Evolutionary conservation across 2,329 filamentous ascomycete genomes (phyloP).

Genomic region (Trichophyton equinum): DNA sequence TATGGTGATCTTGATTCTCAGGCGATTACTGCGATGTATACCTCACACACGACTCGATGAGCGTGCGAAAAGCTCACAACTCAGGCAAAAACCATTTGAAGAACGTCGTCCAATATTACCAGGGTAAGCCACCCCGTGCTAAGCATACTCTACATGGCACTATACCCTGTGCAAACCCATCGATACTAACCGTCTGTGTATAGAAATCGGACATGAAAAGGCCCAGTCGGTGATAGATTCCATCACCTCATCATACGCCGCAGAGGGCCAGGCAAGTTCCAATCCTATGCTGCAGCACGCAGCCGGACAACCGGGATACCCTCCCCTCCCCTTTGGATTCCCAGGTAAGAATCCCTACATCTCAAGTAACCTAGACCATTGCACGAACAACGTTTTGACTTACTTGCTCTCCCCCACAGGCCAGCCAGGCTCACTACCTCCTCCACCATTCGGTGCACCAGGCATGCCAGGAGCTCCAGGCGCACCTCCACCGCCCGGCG

Average conservation of each 20-base stretch:
- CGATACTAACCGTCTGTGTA: conserved; percentile 1
- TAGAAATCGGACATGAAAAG: conserved; percentile 96
- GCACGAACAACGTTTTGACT: neutral
- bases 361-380: neutral
- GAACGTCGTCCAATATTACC: conserved; percentile 97
- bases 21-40: conserved; percentile 99
- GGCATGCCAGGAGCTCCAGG: conserved; percentile 33
- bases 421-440: conserved; percentile 34
- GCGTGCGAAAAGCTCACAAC: conserved; percentile 97
- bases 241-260: conserved; percentile 90
- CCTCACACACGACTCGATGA: conserved; percentile 99
- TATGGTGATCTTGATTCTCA: conserved; percentile 15
- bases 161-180: too few species aligned
- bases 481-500: conserved; percentile 20
- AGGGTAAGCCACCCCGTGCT: conserved; percentile 45
- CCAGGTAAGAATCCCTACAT: conserved; percentile 40
- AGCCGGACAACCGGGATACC: conserved; percentile 25
- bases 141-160: neutral
- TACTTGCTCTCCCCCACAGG: conserved; percentile 13
- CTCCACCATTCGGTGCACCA: conserved; percentile 47
- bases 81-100: conserved; percentile 89
- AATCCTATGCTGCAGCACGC: conserved; percentile 73
- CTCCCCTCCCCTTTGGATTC: conserved; percentile 49
- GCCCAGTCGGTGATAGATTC: conserved; percentile 97
- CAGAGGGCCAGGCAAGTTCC: conserved; percentile 73